Conservation (phyloP, 306 rosid genomes). For the Trifolium subterraneum region DNA sequence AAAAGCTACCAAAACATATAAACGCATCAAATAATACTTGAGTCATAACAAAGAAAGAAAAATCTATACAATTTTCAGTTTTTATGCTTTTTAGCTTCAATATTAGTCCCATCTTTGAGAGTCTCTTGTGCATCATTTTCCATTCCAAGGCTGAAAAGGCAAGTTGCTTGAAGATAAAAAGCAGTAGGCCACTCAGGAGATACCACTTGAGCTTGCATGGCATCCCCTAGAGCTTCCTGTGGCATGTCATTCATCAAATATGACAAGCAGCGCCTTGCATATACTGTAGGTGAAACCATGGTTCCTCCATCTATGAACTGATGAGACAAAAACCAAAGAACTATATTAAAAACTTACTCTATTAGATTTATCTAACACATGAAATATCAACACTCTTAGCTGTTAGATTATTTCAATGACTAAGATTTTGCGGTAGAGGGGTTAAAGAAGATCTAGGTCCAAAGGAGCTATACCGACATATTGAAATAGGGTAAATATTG, state of each 20-base stretch:
- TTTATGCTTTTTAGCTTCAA: slow-evolving; percentile 80
- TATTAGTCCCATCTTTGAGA: slow-evolving; percentile 81
- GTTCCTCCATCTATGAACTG: slow-evolving; percentile 97
- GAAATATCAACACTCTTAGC: neutral
- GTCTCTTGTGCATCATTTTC: slow-evolving; percentile 94
- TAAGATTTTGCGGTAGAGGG: neutral
- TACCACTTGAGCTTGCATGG: slow-evolving; percentile 93
- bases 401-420: neutral
- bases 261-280: slow-evolving; percentile 83
- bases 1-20: slow-evolving; percentile 27
- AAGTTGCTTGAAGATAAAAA: slow-evolving; percentile 90
- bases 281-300: slow-evolving; percentile 95
- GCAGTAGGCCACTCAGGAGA: slow-evolving; percentile 97
- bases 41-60: slow-evolving; percentile 8
- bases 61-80: slow-evolving; percentile 54
- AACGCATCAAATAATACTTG: slow-evolving; percentile 34
- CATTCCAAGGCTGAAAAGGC: slow-evolving; percentile 85
- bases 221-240: slow-evolving; percentile 87
- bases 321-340: slow-evolving; percentile 26
- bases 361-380: neutral
- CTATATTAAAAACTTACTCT: neutral
- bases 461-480: neutral
- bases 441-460: neutral
- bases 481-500: neutral
- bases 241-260: slow-evolving; percentile 80